phyloP scores from a whole-genome alignment of 1,284 basidiomycete species.

The Malassezia yamatoensis region DNA sequence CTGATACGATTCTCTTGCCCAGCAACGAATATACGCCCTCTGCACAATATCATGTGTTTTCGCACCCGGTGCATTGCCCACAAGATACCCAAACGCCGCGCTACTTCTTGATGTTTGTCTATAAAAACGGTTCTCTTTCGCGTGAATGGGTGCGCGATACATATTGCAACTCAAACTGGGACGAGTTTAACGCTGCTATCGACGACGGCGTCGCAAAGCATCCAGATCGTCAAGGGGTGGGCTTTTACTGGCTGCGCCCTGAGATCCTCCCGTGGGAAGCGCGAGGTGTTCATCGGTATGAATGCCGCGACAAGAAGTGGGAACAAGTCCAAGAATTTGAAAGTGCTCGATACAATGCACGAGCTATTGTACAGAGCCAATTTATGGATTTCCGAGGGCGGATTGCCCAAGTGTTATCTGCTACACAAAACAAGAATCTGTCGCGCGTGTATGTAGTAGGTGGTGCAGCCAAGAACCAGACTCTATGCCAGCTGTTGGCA shows the following conservation, averaged over 20 bases:
- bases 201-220: slow-evolving; percentile 27
- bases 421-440: slow-evolving; percentile 44
- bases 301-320: slow-evolving; percentile 25
- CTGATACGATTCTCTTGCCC: slow-evolving; percentile 73
- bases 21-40: slow-evolving; percentile 49
- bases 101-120: slow-evolving; percentile 52
- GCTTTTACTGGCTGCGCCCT: slow-evolving; percentile 66
- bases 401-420: slow-evolving; percentile 59
- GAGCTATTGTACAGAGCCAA: slow-evolving; percentile 77
- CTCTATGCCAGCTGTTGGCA: slow-evolving; percentile 65
- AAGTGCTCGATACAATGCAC: slow-evolving; percentile 56
- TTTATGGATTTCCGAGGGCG: slow-evolving; percentile 67
- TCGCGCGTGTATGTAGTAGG: slow-evolving; percentile 67
- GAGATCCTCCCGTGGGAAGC: slow-evolving; percentile 71
- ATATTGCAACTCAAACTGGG: slow-evolving; percentile 61
- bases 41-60: slow-evolving; percentile 52
- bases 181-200: slow-evolving; percentile 61
- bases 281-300: slow-evolving; percentile 60
- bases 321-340: slow-evolving; percentile 39
- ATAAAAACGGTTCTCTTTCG: slow-evolving; percentile 49
- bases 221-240: slow-evolving; percentile 45
- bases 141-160: slow-evolving; percentile 68
- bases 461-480: slow-evolving; percentile 65
- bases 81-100: slow-evolving; percentile 15
- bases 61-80: slow-evolving; percentile 49